Base-by-base conservation (phyloP, 129 eudicot species). In the Artemisia argyi region DNA sequence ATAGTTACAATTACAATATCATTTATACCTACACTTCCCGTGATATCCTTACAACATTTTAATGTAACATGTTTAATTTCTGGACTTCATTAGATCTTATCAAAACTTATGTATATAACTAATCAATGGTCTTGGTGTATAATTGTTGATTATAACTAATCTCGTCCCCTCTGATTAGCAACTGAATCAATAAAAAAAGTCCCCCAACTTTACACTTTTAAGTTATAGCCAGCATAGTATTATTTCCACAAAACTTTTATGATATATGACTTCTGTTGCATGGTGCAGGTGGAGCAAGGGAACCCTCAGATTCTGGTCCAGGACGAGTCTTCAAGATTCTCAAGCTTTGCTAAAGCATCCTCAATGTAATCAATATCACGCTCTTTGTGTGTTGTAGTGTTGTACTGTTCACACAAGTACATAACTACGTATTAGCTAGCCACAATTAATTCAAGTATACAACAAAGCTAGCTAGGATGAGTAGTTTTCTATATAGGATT, bases 221-320 rank as follows among this genome's bases (percentile, higher is more conserved):
- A 14, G 9, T 22, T 42, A 7, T 65, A 15, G 13, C 24, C 35
- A 35, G 42, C 42, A 35, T 35, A 35, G 46, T 39, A 39, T 61
- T 61, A 18, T 65, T 9, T 30, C 35, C 1, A 0, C 6, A 30
- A 30, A 0, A 0, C 35, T 0, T 30, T 30, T 30, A 30, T 4
- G 22, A 2, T 64, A 5, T 46, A 4, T 18, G 24, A 49, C 18
- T 66, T 66, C 9, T 10, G 20, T 69, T 69, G 12, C 54, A 28
- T 73, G 74, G 67, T 61, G 61, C 59, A 94, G 99, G 97, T 94
- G 67, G 99, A 94, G 75, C 86, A 90, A 72, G 99, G 99, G 58
- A 84, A 85, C 76, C 99, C 99, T 24, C 83, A 77, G 58, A 81
- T 72, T 74, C 86, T 94, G 44, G 75, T 88, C 65, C 76, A 67